Conservation (phyloP, 169 alveolate genomes). For the Babesia divergens region DNA sequence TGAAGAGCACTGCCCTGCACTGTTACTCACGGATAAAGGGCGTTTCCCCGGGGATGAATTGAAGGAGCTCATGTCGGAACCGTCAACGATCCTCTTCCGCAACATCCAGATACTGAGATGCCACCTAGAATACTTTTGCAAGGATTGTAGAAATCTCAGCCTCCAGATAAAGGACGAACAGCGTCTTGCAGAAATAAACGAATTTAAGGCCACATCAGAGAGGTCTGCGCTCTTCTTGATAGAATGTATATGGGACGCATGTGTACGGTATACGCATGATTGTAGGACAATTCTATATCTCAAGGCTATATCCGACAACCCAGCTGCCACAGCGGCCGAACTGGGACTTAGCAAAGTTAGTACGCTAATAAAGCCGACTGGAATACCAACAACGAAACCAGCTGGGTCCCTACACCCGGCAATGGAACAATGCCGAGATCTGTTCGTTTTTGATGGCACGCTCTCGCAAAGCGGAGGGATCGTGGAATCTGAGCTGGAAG, state of each 20-base stretch:
- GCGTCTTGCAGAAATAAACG: conserved; percentile 27
- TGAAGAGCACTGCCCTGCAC: conserved; percentile 36
- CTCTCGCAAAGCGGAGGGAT: conserved; percentile 10
- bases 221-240: conserved; percentile 56
- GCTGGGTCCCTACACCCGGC: background rate
- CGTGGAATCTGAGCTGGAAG: conserved; percentile 26
- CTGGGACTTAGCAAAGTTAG: conserved; percentile 12
- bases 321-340: conserved; percentile 9
- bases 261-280: conserved; percentile 59
- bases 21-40: conserved; percentile 59
- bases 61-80: conserved; percentile 38
- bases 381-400: conserved; percentile 13
- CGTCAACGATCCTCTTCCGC: conserved; percentile 61
- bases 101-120: conserved; percentile 63
- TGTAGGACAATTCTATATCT: conserved; percentile 55
- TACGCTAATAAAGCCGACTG: background rate
- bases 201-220: conserved; percentile 61
- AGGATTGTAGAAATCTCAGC: conserved; percentile 59
- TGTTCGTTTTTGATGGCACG: conserved; percentile 56
- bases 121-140: conserved; percentile 65
- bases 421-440: conserved; percentile 35
- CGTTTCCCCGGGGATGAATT: conserved; percentile 63
- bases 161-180: conserved; percentile 39
- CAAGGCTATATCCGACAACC: conserved; percentile 55
- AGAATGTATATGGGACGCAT: conserved; percentile 67